phyloP scores from a whole-genome alignment of 2,329 filamentous ascomycete species.

The Drechmeria coniospora region DNA sequence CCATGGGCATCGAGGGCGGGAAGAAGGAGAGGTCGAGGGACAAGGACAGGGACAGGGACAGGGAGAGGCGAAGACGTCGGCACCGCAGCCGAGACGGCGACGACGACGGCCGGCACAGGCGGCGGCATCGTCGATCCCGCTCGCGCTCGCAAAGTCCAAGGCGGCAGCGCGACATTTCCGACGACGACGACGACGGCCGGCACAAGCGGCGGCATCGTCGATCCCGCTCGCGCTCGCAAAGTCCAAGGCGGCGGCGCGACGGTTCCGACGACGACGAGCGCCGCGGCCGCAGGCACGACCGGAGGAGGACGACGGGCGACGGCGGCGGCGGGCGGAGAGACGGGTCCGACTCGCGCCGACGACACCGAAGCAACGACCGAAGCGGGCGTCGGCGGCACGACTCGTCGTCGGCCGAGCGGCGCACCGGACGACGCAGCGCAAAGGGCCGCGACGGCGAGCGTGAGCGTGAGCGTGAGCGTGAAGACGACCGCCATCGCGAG shows the following conservation, averaged over 20 bases:
- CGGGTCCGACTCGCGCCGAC: not conserved
- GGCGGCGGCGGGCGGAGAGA: conserved; percentile 14
- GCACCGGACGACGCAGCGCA: too few relatives aligned
- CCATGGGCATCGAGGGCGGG: conserved; percentile 40
- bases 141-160: conserved; percentile 26
- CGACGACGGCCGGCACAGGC: conserved; percentile 12
- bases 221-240: conserved; percentile 11
- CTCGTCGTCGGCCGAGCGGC: too few relatives aligned
- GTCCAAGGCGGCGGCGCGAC: conserved; percentile 7
- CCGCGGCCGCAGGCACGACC: too few relatives aligned
- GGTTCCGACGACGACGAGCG: conserved; percentile 7
- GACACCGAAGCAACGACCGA: too few relatives aligned
- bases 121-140: conserved; percentile 19
- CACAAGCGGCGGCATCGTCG: too few relatives aligned
- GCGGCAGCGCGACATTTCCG: conserved; percentile 11
- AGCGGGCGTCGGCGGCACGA: not conserved
- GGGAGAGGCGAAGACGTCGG: conserved; percentile 27
- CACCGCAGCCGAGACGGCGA: conserved; percentile 2
- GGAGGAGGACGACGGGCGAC: too few relatives aligned
- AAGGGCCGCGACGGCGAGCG: too few relatives aligned
- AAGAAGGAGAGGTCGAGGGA: conserved; percentile 21
- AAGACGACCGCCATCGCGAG: too few relatives aligned
- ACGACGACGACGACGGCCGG: conserved; percentile 4
- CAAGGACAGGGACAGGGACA: conserved; percentile 20
- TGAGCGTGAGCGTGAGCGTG: too few relatives aligned